phyloP scores from a whole-genome alignment of 805 yeast genomes.

The Kazachstania viticola region DNA sequence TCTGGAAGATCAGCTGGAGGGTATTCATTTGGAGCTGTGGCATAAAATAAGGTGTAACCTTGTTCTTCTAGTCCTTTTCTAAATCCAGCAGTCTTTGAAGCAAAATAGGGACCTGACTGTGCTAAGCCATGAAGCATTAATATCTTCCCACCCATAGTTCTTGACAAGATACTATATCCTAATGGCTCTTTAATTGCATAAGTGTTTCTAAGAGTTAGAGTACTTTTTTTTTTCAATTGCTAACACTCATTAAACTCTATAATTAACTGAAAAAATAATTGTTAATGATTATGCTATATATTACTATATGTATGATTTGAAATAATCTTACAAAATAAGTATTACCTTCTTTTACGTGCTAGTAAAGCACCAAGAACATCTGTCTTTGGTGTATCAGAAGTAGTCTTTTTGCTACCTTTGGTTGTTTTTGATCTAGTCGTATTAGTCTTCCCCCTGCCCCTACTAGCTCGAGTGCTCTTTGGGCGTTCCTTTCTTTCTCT shows the following conservation, averaged over 20 bases:
- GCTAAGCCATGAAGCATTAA: slow-evolving; percentile 86
- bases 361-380: slow-evolving; percentile 19
- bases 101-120: slow-evolving; percentile 69
- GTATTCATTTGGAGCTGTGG: slow-evolving; percentile 64
- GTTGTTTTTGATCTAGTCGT: slow-evolving; percentile 5
- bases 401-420: slow-evolving; percentile 3
- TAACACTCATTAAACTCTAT: no score
- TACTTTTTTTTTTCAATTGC: no score
- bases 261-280: no score
- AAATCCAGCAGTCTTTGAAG: slow-evolving; percentile 76
- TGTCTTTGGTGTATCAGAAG: slow-evolving; percentile 22
- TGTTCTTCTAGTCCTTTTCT: slow-evolving; percentile 48
- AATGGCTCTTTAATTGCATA: no score
- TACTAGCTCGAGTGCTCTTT: not conserved
- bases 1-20: slow-evolving; percentile 54
- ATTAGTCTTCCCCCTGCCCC: not conserved
- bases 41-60: slow-evolving; percentile 59
- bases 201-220: no score
- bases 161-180: no score
- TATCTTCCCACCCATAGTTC: slow-evolving; percentile 36
- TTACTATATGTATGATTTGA: no score
- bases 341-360: slow-evolving; percentile 17
- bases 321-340: no score
- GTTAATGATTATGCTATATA: not conserved
- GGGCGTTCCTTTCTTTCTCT: not conserved